phyloP scores from a whole-genome alignment of 2,329 filamentous ascomycete species.

The Trichophyton simii region DNA sequence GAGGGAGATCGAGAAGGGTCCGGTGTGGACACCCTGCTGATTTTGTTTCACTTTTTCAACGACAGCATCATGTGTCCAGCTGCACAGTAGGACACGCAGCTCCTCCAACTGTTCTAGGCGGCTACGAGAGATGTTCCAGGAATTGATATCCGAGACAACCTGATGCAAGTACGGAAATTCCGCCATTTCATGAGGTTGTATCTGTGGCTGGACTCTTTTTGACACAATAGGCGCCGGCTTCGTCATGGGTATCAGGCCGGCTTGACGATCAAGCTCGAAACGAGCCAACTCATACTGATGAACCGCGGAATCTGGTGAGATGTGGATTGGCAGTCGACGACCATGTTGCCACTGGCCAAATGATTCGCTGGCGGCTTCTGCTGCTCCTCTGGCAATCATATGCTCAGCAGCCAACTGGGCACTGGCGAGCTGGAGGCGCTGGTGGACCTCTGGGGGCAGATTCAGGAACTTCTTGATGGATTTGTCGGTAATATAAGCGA shows the following conservation, averaged over 20 bases:
- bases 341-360: neutral
- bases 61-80: conserved; percentile 2
- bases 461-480: conserved; percentile 7
- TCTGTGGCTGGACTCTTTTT: neutral
- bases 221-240: neutral
- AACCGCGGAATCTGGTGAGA: conserved; percentile 1
- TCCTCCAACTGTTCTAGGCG: conserved; percentile 5
- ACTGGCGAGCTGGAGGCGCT: conserved; percentile 10
- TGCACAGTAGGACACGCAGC: conserved; percentile 5
- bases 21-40: neutral
- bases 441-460: conserved; percentile 12
- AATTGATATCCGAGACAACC: conserved; percentile 1
- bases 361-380: neutral
- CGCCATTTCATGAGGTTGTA: neutral
- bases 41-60: neutral
- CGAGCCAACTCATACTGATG: conserved; percentile 12
- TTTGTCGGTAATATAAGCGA: conserved; percentile 6
- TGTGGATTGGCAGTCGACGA: neutral
- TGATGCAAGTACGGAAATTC: conserved; percentile 6
- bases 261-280: conserved; percentile 6
- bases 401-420: conserved; percentile 10
- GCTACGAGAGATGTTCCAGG: conserved; percentile 3
- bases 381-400: neutral
- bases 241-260: neutral
- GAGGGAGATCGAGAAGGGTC: conserved; percentile 29